These are phyloP conservation scores for Microbotryum scabiosae DNA, from an alignment of 1,284 basidiomycete genomes.

Conservation along the genomic window DNA sequence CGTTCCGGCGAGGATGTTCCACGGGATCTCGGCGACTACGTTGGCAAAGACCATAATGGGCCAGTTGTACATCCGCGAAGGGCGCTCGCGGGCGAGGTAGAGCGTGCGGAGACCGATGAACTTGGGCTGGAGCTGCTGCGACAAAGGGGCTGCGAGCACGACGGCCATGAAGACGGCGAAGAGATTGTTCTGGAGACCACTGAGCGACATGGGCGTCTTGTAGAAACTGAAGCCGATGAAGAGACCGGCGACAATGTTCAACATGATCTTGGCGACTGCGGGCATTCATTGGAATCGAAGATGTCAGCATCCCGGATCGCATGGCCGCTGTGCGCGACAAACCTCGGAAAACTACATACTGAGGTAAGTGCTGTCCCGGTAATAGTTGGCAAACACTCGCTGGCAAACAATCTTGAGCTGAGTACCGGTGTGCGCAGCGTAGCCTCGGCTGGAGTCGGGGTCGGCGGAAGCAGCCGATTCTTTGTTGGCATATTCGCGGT, in stretches of 20 bases:
- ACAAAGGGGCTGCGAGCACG: constrained; percentile 42
- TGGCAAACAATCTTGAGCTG: constrained; percentile 34
- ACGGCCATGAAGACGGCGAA: constrained; percentile 54
- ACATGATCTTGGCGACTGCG: constrained; percentile 48
- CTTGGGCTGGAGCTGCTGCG: constrained; percentile 44
- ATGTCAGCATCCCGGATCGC: not conserved
- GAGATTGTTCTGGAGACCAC: constrained; percentile 73
- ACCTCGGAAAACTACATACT: constrained; percentile 18
- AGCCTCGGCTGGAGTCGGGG: constrained; percentile 35
- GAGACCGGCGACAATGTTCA: constrained; percentile 38
- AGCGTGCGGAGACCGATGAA: constrained; percentile 49
- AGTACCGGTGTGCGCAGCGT: constrained; percentile 31
- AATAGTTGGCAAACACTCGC: constrained; percentile 35
- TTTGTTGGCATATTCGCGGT: constrained; percentile 17
- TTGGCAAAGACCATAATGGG: constrained; percentile 50
- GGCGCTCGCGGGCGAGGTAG: constrained; percentile 64
- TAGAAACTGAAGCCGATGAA: constrained; percentile 54
- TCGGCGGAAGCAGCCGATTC: constrained; percentile 32
- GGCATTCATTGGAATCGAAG: too few relatives aligned
- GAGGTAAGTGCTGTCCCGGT: constrained; percentile 38
- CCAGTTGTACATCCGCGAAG: constrained; percentile 77
- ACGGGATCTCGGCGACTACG: constrained; percentile 41
- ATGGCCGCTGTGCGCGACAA: too few relatives aligned
- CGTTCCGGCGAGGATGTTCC: constrained; percentile 33
- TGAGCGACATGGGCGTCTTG: constrained; percentile 55